phyloP scores from a whole-genome alignment of 1,284 basidiomycete species.

The Tilletiaria anomala region DNA sequence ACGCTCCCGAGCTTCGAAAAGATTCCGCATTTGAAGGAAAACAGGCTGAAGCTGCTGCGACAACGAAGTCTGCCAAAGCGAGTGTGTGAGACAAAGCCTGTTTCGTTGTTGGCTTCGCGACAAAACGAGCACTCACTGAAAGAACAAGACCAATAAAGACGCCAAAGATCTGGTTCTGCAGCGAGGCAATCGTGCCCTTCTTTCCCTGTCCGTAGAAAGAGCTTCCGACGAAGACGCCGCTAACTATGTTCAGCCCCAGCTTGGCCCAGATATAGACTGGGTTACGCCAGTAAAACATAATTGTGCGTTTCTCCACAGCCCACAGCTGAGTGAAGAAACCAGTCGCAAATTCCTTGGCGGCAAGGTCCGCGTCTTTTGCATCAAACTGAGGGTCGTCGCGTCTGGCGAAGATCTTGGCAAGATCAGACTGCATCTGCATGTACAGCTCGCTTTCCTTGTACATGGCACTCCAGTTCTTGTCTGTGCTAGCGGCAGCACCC shows the following conservation, averaged over 20 bases:
- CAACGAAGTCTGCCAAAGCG: constrained; percentile 25
- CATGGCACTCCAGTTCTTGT: constrained; percentile 29
- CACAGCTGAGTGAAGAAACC: constrained; percentile 21
- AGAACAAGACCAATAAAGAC: constrained; percentile 41
- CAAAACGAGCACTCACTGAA: too few species aligned
- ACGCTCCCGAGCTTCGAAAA: constrained; percentile 61
- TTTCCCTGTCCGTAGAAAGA: constrained; percentile 27
- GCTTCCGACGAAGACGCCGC: constrained; percentile 50
- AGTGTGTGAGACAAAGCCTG: too few species aligned
- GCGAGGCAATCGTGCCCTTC: constrained; percentile 10
- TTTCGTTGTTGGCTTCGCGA: too few species aligned
- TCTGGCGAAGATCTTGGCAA: constrained; percentile 6
- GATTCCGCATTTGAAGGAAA: constrained; percentile 45
- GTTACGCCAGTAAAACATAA: constrained; percentile 36
- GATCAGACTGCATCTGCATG: constrained; percentile 9
- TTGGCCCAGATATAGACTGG: constrained; percentile 24
- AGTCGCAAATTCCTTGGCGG: constrained; percentile 28
- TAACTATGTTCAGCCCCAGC: constrained; percentile 44
- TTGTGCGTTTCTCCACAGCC: constrained; percentile 17
- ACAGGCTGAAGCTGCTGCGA: constrained; percentile 40
- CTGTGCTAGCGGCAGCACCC: constrained; percentile 23
- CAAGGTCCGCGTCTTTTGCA: constrained; percentile 15
- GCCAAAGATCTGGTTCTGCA: constrained; percentile 63
- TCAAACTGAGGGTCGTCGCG: background rate
- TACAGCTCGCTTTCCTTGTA: constrained; percentile 15